Conservation (phyloP, 1,284 basidiomycete species). For the Apiotrichum brassicae region DNA sequence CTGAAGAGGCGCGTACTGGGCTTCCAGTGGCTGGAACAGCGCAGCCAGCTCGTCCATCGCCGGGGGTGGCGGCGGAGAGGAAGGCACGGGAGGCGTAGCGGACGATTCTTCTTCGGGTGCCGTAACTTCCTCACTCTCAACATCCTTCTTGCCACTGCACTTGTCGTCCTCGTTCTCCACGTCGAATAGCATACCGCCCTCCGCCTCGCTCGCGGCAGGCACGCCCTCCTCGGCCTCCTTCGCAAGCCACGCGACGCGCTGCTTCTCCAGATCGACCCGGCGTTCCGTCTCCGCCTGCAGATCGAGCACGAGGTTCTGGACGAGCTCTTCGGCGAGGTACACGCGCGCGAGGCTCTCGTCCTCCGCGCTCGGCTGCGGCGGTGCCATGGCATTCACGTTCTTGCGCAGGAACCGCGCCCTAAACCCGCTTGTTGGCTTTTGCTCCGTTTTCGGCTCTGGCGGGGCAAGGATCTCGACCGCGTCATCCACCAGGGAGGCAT, state of each 20-base stretch:
- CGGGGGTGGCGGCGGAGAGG: background rate
- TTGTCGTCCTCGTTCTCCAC: constrained; percentile 6
- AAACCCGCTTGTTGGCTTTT: background rate
- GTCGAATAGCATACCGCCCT: constrained; percentile 3
- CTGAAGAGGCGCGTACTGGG: constrained; percentile 33
- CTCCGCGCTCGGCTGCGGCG: constrained; percentile 8
- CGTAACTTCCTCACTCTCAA: constrained; percentile 1
- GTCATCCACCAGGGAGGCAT: constrained; percentile 44
- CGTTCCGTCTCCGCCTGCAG: constrained; percentile 59
- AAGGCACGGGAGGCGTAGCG: background rate
- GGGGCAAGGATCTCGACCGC: constrained; percentile 63
- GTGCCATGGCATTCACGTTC: background rate
- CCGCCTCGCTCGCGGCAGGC: constrained; percentile 7
- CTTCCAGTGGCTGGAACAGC: constrained; percentile 29
- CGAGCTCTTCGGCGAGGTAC: constrained; percentile 56
- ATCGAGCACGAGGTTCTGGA: constrained; percentile 59
- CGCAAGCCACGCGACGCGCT: constrained; percentile 44
- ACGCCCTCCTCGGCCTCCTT: constrained; percentile 34
- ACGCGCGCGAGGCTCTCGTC: constrained; percentile 53
- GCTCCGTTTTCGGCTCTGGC: background rate
- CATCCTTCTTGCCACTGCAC: background rate
- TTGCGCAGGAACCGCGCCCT: constrained; percentile 4
- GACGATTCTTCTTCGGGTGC: background rate
- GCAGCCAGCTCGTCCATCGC: constrained; percentile 20
- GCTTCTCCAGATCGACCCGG: constrained; percentile 54